Conservation (phyloP, 2,329 filamentous ascomycete genomes). For the Ceratocystis destructans region DNA sequence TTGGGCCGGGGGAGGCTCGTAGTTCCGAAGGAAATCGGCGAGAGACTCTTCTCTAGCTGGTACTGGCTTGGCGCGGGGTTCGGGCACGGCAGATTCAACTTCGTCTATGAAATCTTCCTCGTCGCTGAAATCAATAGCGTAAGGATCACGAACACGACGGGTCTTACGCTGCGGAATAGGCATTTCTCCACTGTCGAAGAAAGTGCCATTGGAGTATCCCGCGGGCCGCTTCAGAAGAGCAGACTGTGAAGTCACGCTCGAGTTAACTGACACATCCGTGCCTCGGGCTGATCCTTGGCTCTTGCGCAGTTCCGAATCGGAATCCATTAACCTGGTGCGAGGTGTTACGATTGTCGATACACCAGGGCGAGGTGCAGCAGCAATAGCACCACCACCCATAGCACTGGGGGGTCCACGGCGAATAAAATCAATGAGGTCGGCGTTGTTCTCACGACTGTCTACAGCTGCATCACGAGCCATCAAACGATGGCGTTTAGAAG, state of each 20-base stretch:
- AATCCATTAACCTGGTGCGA: conserved; percentile 15
- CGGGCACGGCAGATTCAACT: conserved; percentile 32
- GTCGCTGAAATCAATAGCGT: conserved; percentile 75
- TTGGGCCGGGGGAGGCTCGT: conserved; percentile 45
- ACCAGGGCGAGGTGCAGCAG: conserved; percentile 61
- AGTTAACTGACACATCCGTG: conserved; percentile 46
- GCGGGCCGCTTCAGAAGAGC: conserved; percentile 44
- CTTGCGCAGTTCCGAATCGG: conserved; percentile 33
- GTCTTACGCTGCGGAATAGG: conserved; percentile 59
- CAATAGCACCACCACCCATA: conserved; percentile 53
- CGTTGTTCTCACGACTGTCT: conserved; percentile 51
- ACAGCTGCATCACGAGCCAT: conserved; percentile 59
- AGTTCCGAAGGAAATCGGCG: conserved; percentile 59
- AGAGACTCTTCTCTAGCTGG: conserved; percentile 47
- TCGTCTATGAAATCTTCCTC: conserved; percentile 45
- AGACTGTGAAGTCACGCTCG: conserved; percentile 61
- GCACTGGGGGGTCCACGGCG: conserved; percentile 62
- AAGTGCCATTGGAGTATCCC: conserved; percentile 26
- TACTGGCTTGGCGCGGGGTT: conserved; percentile 24
- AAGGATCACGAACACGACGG: conserved; percentile 70
- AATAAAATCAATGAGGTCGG: conserved; percentile 91
- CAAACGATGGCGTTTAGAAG: conserved; percentile 39
- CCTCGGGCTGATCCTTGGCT: conserved; percentile 43
- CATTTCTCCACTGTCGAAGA: conserved; percentile 38
- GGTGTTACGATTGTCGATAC: not conserved